Evolutionary conservation across 495 filamentous ascomycete species (phyloP).

Genomic region (Aspergillus leporis): DNA sequence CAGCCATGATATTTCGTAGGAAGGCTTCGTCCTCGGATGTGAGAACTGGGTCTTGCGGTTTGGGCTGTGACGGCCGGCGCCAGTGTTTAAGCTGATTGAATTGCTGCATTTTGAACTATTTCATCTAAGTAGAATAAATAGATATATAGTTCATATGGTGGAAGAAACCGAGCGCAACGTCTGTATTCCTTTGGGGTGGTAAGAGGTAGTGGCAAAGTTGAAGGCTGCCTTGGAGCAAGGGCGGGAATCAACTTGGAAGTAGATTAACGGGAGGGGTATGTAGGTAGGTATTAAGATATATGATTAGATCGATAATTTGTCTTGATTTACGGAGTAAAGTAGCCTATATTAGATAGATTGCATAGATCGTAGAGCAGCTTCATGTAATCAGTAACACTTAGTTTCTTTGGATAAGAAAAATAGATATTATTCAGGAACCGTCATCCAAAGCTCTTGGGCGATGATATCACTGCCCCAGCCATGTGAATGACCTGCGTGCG

Average conservation of each 20-base stretch:
- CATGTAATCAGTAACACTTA: too few species aligned
- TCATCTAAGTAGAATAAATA: neutral
- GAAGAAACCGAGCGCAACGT: neutral
- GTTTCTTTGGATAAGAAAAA: neutral
- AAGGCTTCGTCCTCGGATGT: conserved; percentile 58
- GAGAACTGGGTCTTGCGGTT: conserved; percentile 49
- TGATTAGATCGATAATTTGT: neutral
- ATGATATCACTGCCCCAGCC: conserved; percentile 15
- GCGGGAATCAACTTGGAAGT: neutral
- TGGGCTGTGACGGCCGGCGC: conserved; percentile 30
- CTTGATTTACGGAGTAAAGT: neutral
- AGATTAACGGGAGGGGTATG: neutral
- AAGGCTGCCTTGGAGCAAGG: neutral
- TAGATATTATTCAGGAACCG: neutral
- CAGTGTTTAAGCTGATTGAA: conserved; percentile 44
- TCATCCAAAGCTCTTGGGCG: neutral
- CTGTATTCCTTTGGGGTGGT: neutral
- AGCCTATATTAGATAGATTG: neutral
- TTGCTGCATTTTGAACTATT: conserved; percentile 37
- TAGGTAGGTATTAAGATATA: neutral
- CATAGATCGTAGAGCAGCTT: too few species aligned
- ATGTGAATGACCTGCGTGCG: neutral
- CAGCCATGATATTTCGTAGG: conserved; percentile 47
- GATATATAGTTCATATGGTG: neutral
- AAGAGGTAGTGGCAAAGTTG: conserved; percentile 1